Conservation (phyloP, 805 yeast species). For the Candida dendrica region DNA sequence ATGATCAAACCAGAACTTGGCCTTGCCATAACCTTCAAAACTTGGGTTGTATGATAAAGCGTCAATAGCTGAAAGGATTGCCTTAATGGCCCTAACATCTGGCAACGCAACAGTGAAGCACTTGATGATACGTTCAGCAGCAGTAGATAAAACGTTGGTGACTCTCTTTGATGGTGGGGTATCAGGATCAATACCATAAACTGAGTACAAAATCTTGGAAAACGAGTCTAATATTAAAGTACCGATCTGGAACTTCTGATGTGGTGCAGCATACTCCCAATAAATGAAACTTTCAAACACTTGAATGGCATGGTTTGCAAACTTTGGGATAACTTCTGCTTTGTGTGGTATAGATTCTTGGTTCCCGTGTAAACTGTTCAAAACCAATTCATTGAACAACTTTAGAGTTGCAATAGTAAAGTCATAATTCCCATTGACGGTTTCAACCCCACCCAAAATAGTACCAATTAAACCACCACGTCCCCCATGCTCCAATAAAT, state of each 20-base stretch:
- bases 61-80: conserved; percentile 46
- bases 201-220: conserved; percentile 41
- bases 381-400: conserved; percentile 44
- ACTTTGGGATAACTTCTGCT: conserved; percentile 45
- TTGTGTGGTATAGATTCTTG: conserved; percentile 33
- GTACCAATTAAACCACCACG: conserved; percentile 58
- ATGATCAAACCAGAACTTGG: conserved; percentile 39
- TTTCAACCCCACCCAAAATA: conserved; percentile 66
- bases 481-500: conserved; percentile 52
- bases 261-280: conserved; percentile 55
- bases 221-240: conserved; percentile 46
- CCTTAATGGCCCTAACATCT: conserved; percentile 45
- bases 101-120: conserved; percentile 50
- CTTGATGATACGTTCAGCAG: conserved; percentile 44
- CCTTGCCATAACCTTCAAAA: conserved; percentile 34
- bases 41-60: conserved; percentile 30
- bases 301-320: conserved; percentile 50
- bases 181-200: conserved; percentile 46
- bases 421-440: conserved; percentile 56
- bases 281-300: conserved; percentile 67
- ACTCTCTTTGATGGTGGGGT: conserved; percentile 30
- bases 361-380: conserved; percentile 37
- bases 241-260: conserved; percentile 59
- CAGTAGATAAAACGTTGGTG: conserved; percentile 41
- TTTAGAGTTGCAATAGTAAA: conserved; percentile 58